Base-by-base conservation (phyloP, 345 rosid genomes). In the Litchi chinensis region DNA sequence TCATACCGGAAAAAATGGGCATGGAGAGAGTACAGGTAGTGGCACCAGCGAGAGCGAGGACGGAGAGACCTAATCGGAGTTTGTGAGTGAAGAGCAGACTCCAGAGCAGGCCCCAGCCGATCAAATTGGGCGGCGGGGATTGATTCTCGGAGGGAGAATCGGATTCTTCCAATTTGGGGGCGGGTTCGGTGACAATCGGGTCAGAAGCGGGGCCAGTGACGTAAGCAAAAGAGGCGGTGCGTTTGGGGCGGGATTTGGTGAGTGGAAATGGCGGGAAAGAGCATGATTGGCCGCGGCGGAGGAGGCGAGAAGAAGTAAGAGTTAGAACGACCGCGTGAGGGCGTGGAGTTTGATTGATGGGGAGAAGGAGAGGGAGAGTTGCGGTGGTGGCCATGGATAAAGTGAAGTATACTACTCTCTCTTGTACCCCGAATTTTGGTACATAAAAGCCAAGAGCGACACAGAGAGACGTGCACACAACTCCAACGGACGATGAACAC, bases 1-100 rank as follows among this genome's bases (percentile, higher is more conserved):
- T 46, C 46, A 9, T 76, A 92, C 99, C 99, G 28, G 99, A 95
- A 75, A 89, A 95, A 28, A 95, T 78, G 37, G 98, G 96, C 98
- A 91, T 89, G 19, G 98, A 92, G 76, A 95, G 97, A 73, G 98
- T 95, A 72, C 95, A 95, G 4, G 87, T 74, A 77, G 93, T 88
- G 87, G 97, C 83, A 12, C 93, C 97, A 77, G 88, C 19, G 26
- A 95, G 92, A 73, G 98, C 76, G 72, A 89, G 68, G 22, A 81
- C 64, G 43, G 91, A 85, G 71, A 89, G 43, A 28, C 77, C 79
- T 18, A 93, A 86, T 70, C 92, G 85, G 22, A 87, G 83, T 83
- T 89, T 95, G 81, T 95, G 98, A 78, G 77, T 73, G 59, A 70
- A 50, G 84, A 95, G 72, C 39, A 95, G 86, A 59, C 90, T 85